Base-by-base conservation (phyloP, 257 asterid genomes). In the Coffea canephora region DNA sequence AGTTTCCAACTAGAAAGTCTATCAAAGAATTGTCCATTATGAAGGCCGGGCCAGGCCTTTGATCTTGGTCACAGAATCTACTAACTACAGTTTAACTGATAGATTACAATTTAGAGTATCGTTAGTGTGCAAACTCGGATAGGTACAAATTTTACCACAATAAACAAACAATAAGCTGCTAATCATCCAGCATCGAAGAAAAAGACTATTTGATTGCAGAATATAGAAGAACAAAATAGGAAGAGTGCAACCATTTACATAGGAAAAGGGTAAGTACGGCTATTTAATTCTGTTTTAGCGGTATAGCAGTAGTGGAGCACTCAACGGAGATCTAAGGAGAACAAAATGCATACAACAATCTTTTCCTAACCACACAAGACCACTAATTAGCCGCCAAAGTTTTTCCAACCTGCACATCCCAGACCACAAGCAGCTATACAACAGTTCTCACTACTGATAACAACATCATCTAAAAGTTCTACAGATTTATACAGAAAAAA, bases 401-500 rank as follows among this genome's bases (percentile, higher is more conserved):
- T 61, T 9, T 31, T 13, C 67, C 43, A 39, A 23, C 67, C 31
- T 61, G 59, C 57, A 45, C 59, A 39, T 62, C 21, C 71, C 71
- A 62, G 71, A 46, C 15, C n/a, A 43, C 71, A 61, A 61, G 62
- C 62, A 61, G 49, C 48, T 15, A 57, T 27, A 64, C 25, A 31
- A 49, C 0, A 77, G 19, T 64, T 31, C 19, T 18, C 16, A 52
- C 59, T 52, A 52, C 27, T 46, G 7, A 8, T 45, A 64, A 21
- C 41, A 23, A 2, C 3, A 5, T 34, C 9, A 59, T 59, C 65
- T 59, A 52, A 59, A 67, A 52, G 74, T 43, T 39, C 69, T 69
- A 77, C 59, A 10, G 52, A 77, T 67, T 36, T 77, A 34, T 45
- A 68, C 68, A 67, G 50, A 14, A 52, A 52, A 14, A 77, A 57